Evolutionary conservation across 139 green algal species (phyloP), one percentile per base, ranked within the genome.

Genomic region (Eudorina sp.): DNA sequence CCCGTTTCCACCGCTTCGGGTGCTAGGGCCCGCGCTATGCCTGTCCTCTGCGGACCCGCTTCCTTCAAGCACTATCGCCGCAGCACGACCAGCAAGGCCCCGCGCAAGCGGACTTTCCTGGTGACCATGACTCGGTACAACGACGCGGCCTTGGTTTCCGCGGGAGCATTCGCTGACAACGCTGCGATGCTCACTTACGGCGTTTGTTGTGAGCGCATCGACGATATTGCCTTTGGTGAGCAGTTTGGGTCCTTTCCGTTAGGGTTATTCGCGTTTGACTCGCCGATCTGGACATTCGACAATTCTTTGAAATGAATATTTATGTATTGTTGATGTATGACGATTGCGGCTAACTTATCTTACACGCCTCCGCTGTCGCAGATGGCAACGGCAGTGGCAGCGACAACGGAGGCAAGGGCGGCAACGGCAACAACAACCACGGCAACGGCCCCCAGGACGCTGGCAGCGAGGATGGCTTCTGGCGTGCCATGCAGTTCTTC

Each of bases 41-140:
- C 73, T 4, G 27, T 27, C n/a, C 46, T 81, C 29, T 81, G 43
- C 43, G 45, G 27, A 8, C 8, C 73, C 4, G 25, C 45, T 62
- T n/a, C 73, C 11, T 55, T 81, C 18, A 70, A 38, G 4, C 74
- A 88, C 41, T 92, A 92, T 51, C 73, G 89, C 2, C 83, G 89
- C 7, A 81, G 31, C 19, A 88, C 82, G 3, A 89, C 83, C 53
- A 84, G 23, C 76, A 92, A 92, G 53, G 75, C 83, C 0, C 89
- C 89, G 21, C 75, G 89, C 31, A 92, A 92, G 83, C 74, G 89
- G 8, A 89, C 83, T 19, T 92, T 92, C 75, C 66, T 92, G 6
- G 41, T 68, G 9, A 72, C 55, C 48, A 92, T 92, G 89, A 84
- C 82, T 21, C 84, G 84, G 58, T 85, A 72, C 14, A 55, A 68